Evolutionary conservation across 805 yeast species (phyloP), one percentile per base, ranked within the genome.

Genomic region (Jamesozyma hellenica): DNA sequence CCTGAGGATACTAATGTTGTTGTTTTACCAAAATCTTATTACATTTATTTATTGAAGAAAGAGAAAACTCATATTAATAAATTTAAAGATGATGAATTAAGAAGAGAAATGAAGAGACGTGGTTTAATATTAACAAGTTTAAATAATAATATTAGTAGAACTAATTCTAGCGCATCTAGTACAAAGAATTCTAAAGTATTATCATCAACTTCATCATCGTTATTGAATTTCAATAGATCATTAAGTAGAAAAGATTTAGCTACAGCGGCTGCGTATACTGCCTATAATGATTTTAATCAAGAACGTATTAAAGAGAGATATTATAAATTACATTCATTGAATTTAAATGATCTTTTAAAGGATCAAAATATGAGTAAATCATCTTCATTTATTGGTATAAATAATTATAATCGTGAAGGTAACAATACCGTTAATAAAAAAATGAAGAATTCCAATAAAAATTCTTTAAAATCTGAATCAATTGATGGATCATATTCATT

Each of bases 1-100:
- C 75, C 82, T 4, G 83, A 79, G 47, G 57, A 67, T 11, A 58
- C 64, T 4, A 72, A 74, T 44, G 77, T 79, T 27, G 79, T 77
- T 42, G 77, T 79, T 9, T 53, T 82, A 27, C 87, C 90, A 5
- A 64, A 70, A 5, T 67, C 77, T 2, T 80, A 80, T 53, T 82
- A 78, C 58, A 71, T 72, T 46, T 74, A 74, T 52, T 59, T 82
- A 44, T 54, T 72, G 23, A 68, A 71, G 40, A 67, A 62, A 17
- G 74, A 69, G 36, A 41, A 62, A 1, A 53, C 68, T 49, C 62
- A 66, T 19, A 55, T 72, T 36, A 74, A 70, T 35, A 67, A 67
- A 45, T 60, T 71, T 2, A 48, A 66, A 0, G 71, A 71, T 40
- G 75, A 68, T 2, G 64, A 60, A 7, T 61, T 75, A 42, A 64